A percentile compares a stretch with the other conserved stretches of the same genome.
These are phyloP conservation scores for Graphiopsis chlorocephala DNA, from an alignment of 2,329 filamentous ascomycete genomes.

Conservation along the genomic window DNA sequence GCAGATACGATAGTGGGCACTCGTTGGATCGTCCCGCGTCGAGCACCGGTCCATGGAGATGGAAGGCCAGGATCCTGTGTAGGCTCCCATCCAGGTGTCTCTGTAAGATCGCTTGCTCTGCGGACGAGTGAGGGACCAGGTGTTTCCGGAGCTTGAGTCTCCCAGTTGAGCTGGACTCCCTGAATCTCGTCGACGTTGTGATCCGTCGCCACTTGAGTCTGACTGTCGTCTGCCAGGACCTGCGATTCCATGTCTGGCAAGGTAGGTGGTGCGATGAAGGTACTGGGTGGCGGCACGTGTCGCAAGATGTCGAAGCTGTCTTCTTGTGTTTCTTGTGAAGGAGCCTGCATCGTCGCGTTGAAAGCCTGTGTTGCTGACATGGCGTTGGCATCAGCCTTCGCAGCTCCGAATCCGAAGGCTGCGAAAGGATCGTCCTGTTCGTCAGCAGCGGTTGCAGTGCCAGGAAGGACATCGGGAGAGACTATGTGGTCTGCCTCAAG, in stretches of 20 bases:
- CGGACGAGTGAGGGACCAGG: conserved; percentile 24
- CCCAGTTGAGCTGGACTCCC: conserved; percentile 38
- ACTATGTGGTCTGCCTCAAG: neutral
- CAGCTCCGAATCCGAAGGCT: conserved; percentile 32
- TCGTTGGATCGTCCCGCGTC: conserved; percentile 15
- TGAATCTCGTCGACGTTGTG: conserved; percentile 29
- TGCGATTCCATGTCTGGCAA: conserved; percentile 26
- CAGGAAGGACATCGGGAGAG: neutral
- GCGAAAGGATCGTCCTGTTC: conserved; percentile 33
- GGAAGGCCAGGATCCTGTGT: conserved; percentile 34
- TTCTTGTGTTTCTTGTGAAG: conserved; percentile 34
- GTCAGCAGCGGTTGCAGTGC: conserved; percentile 6
- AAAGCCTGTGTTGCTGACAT: conserved; percentile 37
- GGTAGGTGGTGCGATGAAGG: conserved; percentile 27
- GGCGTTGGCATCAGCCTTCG: conserved; percentile 16
- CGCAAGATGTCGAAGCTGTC: conserved; percentile 45
- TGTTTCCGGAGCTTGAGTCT: conserved; percentile 32
- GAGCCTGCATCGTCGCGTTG: conserved; percentile 36
- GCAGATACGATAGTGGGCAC: conserved; percentile 22
- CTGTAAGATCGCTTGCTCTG: conserved; percentile 24
- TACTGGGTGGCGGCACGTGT: conserved; percentile 32
- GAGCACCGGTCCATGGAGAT: conserved; percentile 24
- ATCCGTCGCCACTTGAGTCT: neutral
- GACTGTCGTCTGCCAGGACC: conserved; percentile 30
- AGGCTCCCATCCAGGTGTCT: conserved; percentile 36